Evolutionary conservation across 495 filamentous ascomycete species (phyloP).

Genomic region (Cercophora samala): DNA sequence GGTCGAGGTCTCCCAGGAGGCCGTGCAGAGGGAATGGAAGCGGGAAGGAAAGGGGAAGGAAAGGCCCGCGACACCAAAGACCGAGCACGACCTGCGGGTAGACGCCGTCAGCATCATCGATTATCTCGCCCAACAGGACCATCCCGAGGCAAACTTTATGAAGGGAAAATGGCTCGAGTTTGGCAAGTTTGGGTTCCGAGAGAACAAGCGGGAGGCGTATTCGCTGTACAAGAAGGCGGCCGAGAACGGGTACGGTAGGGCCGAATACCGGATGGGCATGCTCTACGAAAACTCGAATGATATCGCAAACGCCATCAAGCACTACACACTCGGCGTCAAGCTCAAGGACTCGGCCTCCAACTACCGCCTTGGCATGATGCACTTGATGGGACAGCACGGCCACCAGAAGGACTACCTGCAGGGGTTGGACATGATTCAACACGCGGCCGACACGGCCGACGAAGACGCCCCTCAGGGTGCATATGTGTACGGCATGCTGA

Average conservation of each 20-base stretch:
- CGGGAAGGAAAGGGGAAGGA: slow-evolving; percentile 58
- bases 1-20: slow-evolving; percentile 74
- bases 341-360: slow-evolving; percentile 85
- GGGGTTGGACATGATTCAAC: slow-evolving; percentile 76
- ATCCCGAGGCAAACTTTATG: slow-evolving; percentile 93
- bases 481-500: slow-evolving; percentile 94
- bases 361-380: slow-evolving; percentile 97
- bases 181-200: slow-evolving; percentile 83
- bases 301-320: slow-evolving; percentile 79
- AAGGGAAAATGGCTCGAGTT: slow-evolving; percentile 97
- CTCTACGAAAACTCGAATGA: slow-evolving; percentile 94
- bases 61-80: slow-evolving; percentile 73
- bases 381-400: slow-evolving; percentile 87
- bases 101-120: slow-evolving; percentile 90
- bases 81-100: slow-evolving; percentile 78
- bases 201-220: slow-evolving; percentile 94
- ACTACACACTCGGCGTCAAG: slow-evolving; percentile 77
- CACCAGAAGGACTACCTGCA: slow-evolving; percentile 73
- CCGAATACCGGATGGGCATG: slow-evolving; percentile 97
- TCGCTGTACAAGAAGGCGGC: slow-evolving; percentile 79
- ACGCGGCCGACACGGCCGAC: slow-evolving; percentile 83
- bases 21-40: slow-evolving; percentile 58
- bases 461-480: slow-evolving; percentile 97
- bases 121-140: slow-evolving; percentile 85
- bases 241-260: slow-evolving; percentile 84